Conservation (phyloP, 768 basidiomycete genomes). For the Royoungia palumana region DNA sequence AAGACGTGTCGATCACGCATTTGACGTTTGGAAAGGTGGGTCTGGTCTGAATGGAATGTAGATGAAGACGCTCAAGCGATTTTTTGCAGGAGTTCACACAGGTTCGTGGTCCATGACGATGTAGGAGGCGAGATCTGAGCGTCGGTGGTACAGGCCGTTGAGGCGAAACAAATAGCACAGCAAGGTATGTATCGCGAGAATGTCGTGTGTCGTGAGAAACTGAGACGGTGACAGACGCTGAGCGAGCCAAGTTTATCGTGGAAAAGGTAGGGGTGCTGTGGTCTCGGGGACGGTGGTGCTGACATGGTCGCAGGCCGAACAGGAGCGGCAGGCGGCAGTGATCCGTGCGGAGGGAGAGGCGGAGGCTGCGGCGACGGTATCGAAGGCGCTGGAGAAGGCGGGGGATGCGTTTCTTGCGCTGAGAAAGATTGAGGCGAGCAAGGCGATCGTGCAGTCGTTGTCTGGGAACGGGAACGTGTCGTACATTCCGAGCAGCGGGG, state of each 20-base stretch:
- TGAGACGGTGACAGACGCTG: constrained; percentile 66
- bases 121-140: neutral
- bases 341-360: constrained; percentile 99
- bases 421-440: constrained; percentile 95
- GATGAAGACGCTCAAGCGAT: constrained; percentile 7
- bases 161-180: constrained; percentile 99
- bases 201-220: constrained; percentile 1
- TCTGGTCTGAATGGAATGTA: neutral
- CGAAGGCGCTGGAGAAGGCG: constrained; percentile 84
- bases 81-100: constrained; percentile 81
- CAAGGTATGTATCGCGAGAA: constrained; percentile 59
- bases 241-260: constrained; percentile 98
- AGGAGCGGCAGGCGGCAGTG: constrained; percentile 97
- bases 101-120: constrained; percentile 25
- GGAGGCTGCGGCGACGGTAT: constrained; percentile 93
- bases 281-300: constrained; percentile 11
- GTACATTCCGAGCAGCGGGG: constrained; percentile 79
- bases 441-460: constrained; percentile 91
- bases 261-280: constrained; percentile 68
- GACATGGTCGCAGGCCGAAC: constrained; percentile 72
- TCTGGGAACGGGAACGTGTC: constrained; percentile 79
- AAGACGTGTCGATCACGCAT: constrained; percentile 97
- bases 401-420: constrained; percentile 95
- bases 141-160: constrained; percentile 65
- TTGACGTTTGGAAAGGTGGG: constrained; percentile 81